Conservation (phyloP, 495 filamentous ascomycete species). For the Corynascus novoguineensis region DNA sequence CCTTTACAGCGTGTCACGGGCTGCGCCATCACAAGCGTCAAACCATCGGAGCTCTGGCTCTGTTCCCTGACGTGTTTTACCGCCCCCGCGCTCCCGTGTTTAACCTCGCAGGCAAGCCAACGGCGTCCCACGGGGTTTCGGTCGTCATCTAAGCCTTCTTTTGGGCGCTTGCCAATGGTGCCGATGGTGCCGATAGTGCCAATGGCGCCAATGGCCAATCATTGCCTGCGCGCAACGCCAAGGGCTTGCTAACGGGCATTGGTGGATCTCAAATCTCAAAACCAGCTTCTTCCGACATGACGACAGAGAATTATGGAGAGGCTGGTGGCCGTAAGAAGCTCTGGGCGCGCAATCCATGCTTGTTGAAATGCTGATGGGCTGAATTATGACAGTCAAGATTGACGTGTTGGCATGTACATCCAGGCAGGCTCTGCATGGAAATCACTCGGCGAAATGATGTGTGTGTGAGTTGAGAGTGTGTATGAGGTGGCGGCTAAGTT, state of each 20-base stretch:
- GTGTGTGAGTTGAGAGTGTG: too few relatives aligned
- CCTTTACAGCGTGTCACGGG: background rate
- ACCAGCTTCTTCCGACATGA: background rate
- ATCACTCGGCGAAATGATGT: too few relatives aligned
- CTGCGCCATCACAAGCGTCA: background rate
- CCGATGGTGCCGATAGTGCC: too few relatives aligned
- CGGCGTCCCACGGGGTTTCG: background rate
- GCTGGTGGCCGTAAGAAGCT: background rate
- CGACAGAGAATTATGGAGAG: background rate
- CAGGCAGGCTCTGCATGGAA: too few relatives aligned
- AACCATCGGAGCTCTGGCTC: constrained; percentile 3
- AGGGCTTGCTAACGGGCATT: background rate
- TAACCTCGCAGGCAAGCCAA: background rate
- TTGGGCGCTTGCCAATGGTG: too few relatives aligned
- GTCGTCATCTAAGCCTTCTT: constrained; percentile 9
- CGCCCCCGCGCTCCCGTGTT: background rate
- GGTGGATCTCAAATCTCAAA: constrained; percentile 7
- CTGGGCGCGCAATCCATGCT: background rate
- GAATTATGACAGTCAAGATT: background rate
- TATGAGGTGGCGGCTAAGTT: too few relatives aligned
- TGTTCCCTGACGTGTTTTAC: constrained; percentile 10
- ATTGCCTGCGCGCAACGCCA: background rate
- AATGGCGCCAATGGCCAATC: constrained; percentile 6
- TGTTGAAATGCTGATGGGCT: background rate
- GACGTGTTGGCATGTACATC: background rate